Base-by-base conservation (phyloP, 2,329 filamentous ascomycete species). In the Ceratocystiopsis minuta region DNA sequence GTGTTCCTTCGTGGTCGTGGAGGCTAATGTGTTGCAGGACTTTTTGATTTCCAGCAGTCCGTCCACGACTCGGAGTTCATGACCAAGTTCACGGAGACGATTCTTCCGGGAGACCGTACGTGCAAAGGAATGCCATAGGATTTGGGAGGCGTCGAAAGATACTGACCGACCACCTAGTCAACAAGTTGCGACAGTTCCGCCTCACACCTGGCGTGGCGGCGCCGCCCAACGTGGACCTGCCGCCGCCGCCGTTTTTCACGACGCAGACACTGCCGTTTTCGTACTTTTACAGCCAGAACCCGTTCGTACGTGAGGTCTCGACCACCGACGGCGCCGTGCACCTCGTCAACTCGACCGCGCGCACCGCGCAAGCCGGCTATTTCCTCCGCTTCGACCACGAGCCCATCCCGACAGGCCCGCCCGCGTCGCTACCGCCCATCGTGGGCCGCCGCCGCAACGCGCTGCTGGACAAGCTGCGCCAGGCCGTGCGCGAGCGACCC, bases 11-110 rank as follows among this genome's bases (percentile, higher is more conserved):
- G 13, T 15, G 4, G 16, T 20, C 16, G 4, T 24, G n/a, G 34
- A 10, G 16, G 31, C 36, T 37, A 16, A 40, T 14, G 10, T 38
- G 11, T 13, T 12, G 6, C 20, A 74, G 73, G 71, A 31, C 67
- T 93, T 49, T 79, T 85, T 10, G 88, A 96, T 58, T 92, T 92
- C 53, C 84, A 92, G 53, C 88, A 79, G 59, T 75, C 82, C 17
- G 76, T 80, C 40, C 67, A 68, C 14, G 68, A 71, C 33, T 79
- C 78, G 37, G 63, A 70, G 0, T 83, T 92, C 56, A 75, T 86
- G 52, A 68, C 68, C 31, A 73, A 77, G 45, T 75, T 95, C 44
- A 69, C 73, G 41, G 68, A 86, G 3, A 72, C 79, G 42, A 66
- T 92, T 20, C 60, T 90, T 7, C 72, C 79, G 2, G 77, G 80